Percentiles rank a stretch among this genome's conserved stretches.
Evolutionary conservation across 345 rosid genomes (phyloP).

Genomic region (Citrus sinensis): DNA sequence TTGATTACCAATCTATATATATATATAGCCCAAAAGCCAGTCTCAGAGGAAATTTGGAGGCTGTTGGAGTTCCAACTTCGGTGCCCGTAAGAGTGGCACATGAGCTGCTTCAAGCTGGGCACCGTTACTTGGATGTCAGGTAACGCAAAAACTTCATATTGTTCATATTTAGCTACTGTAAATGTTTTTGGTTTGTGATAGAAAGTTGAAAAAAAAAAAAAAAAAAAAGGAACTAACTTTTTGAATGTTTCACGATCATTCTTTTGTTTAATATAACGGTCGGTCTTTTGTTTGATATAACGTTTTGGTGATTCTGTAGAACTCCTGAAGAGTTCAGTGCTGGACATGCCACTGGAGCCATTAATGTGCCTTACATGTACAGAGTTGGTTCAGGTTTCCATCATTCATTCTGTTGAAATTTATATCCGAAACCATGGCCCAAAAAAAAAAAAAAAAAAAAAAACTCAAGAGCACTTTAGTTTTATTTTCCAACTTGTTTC

Average conservation of each 20-base stretch:
- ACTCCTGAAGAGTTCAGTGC: constrained; percentile 80
- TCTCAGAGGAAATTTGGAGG: constrained; percentile 33
- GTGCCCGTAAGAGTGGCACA: constrained; percentile 88
- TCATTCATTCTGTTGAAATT: neutral
- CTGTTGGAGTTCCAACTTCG: constrained; percentile 57
- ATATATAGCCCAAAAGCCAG: constrained; percentile 31
- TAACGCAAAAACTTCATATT: neutral
- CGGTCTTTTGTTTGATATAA: neutral
- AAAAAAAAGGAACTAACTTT: neutral
- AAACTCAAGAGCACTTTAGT: neutral
- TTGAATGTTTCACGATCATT: neutral
- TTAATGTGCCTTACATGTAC: constrained; percentile 82
- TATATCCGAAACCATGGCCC: neutral
- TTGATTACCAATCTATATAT: neutral
- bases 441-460: no score
- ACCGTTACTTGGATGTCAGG: constrained; percentile 77
- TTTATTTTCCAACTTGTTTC: neutral
- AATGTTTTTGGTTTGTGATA: neutral
- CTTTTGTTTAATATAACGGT: neutral
- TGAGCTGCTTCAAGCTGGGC: constrained; percentile 87
- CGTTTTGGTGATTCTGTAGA: constrained; percentile 23
- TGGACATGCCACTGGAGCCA: constrained; percentile 74
- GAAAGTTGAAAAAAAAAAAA: neutral
- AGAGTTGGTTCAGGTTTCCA: constrained; percentile 71
- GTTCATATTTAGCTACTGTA: neutral